Base-by-base conservation (phyloP, 2,329 filamentous ascomycete genomes). In the Penicillium sp. region DNA sequence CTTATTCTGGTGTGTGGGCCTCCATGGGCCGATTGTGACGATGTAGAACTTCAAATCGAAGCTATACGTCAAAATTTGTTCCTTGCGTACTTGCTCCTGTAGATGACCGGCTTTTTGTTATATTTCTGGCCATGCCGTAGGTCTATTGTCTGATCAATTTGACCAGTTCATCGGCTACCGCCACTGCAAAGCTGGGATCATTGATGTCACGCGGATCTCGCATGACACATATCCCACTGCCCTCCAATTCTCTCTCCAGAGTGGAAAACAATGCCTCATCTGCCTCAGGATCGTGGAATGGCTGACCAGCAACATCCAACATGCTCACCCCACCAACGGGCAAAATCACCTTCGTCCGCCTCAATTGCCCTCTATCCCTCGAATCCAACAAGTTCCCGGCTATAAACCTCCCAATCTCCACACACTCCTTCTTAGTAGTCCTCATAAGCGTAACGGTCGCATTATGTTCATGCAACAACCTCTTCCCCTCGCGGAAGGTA, bases 371-470 rank as follows among this genome's bases (percentile, higher is more conserved):
- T 69, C 61, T 9, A 71, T 69, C 15, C 69, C 57, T n/a, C 67
- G 0, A 15, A 3, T 72, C 68, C 0, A 59, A 58, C 33, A 86
- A 64, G 60, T 82, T 82, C 10, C 64, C 59, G 1, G 72, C 75
- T 37, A 87, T 77, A 44, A 79, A 79, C 1, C 62, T 57, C 1
- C 78, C 82, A n/a, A 86, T 72, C 38, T 70, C 61, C 22, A 49
- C 56, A 53, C 77, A 79, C 60, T 87, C 83, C 2, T 77, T 72
- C n/a, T 65, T 58, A 0, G 72, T 80, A 0, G 83, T 83, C 21
- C 84, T 70, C 75, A 87, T 80, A 29, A 88, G 60, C 0, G 84
- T 87, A 0, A 86, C 78, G 0, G 75, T 74, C 0, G 81, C 75
- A 59, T 87, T 87, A 61, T 87, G 84, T 59, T 80, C 77, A 56